Conservation (phyloP, 768 basidiomycete species). For the Exsudoporus frostii region DNA sequence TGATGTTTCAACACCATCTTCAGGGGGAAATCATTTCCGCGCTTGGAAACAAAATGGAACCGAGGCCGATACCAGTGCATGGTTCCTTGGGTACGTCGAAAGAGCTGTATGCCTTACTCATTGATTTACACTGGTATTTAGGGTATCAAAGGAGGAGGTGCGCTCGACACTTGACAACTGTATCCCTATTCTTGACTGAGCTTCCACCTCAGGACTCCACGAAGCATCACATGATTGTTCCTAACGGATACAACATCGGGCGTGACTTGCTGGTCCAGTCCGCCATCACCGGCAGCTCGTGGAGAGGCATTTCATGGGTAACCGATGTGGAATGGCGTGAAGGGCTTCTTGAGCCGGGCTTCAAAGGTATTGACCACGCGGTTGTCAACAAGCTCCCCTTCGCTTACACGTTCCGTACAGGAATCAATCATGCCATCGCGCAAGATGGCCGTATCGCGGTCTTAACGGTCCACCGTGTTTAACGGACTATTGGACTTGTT, state of each 20-base stretch:
- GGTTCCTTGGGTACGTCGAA: slow-evolving; percentile 73
- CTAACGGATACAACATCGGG: slow-evolving; percentile 79
- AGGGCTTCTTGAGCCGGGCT: slow-evolving; percentile 67
- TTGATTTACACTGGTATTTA: slow-evolving; percentile 24
- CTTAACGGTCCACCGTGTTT: slow-evolving; percentile 59
- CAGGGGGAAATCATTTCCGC: slow-evolving; percentile 85
- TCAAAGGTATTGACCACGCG: slow-evolving; percentile 46
- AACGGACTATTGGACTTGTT: slow-evolving; percentile 1
- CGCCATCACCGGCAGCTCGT: slow-evolving; percentile 57
- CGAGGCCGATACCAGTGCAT: slow-evolving; percentile 65
- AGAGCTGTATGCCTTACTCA: not conserved
- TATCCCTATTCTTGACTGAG: not conserved
- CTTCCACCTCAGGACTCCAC: slow-evolving; percentile 43
- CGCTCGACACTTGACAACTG: not conserved
- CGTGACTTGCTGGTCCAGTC: slow-evolving; percentile 73
- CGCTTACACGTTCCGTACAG: slow-evolving; percentile 34
- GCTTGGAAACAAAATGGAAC: slow-evolving; percentile 90
- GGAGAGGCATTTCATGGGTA: slow-evolving; percentile 68
- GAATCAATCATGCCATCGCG: slow-evolving; percentile 76
- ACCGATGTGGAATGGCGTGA: slow-evolving; percentile 75
- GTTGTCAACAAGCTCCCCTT: not conserved
- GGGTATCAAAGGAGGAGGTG: slow-evolving; percentile 73
- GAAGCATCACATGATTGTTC: slow-evolving; percentile 69
- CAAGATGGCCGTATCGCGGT: slow-evolving; percentile 83
- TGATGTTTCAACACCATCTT: not conserved